Base-by-base conservation (phyloP, 2,329 filamentous ascomycete species). In the Calonectria henricotiae region DNA sequence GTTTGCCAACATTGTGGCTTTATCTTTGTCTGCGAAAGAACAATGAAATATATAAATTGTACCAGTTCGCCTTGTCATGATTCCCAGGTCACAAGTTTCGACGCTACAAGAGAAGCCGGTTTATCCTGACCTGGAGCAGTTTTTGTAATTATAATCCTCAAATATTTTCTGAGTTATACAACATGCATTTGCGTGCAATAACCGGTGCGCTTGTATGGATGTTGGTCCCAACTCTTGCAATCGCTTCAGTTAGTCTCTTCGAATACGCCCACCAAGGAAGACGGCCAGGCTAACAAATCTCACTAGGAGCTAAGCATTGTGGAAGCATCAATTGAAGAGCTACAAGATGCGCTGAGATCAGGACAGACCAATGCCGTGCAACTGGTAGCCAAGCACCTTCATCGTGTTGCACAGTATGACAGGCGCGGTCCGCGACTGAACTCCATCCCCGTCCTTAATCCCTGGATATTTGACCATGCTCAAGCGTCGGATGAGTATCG, bases 401-500 rank as follows among this genome's bases (percentile, higher is more conserved):
- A 64, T 17, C 76, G 79, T 2, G 74, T 80, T 39, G 75, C 72
- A 11, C 67, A 47, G 1, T 77, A 76, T 27, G 79, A 81, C 62
- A 69, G 71, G 15, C 76, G 74, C 5, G 75, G 75, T 1, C 62
- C 68, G 0, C 25, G 54, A 2, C 68, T 80, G 11, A 80, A 79
- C 44, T 71, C 78, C 17, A 74, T 78, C 15, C 75, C 75, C 15
- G 60, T 79, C 17, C 54, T 80, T 44, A 80, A 78, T 23, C 55
- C 62, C 1, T 20, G 64, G 4, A 69, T 76, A n/a, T 79, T 81
- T 46, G 70, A 73, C 17, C 75, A 78, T 27, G 79, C 79, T 0
- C 72, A 69, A 11, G 75, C 74, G 0, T 80, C 80, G 0, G 80
- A 82, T 8, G 76, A 76, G 35, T 67, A 74, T 11, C 74, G 79